phyloP scores from a whole-genome alignment of 257 asterid genomes.

The Oldenlandia corymbosa region DNA sequence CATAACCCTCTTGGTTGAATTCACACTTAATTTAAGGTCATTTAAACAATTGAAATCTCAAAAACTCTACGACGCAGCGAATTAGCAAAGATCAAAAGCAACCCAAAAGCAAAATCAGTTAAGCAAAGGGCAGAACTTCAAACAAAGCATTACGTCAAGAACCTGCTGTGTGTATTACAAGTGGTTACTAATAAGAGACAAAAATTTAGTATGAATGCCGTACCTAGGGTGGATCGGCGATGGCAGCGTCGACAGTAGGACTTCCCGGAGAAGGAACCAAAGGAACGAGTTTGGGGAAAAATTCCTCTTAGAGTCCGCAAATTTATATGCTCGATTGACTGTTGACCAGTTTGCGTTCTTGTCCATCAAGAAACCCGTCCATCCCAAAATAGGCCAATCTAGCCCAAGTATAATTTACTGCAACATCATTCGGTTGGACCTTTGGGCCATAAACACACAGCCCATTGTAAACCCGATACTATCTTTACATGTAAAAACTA shows the following conservation, averaged over 20 bases:
- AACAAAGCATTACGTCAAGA: too few relatives aligned
- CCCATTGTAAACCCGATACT: too few relatives aligned
- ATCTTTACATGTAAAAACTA: too few relatives aligned
- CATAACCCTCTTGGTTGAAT: background rate
- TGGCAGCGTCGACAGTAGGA: background rate
- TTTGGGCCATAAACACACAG: too few relatives aligned
- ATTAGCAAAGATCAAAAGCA: background rate
- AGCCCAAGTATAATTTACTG: too few relatives aligned
- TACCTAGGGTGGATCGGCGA: constrained; percentile 1
- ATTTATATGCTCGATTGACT: background rate
- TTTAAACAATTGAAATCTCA: background rate
- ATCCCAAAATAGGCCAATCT: background rate
- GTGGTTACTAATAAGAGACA: too few relatives aligned
- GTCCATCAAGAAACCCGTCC: constrained; percentile 5
- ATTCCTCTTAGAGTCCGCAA: too few relatives aligned
- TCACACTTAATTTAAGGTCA: background rate
- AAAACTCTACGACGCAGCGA: background rate
- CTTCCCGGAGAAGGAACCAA: background rate
- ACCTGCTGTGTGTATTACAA: too few relatives aligned
- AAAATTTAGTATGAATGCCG: too few relatives aligned
- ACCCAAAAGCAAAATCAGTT: background rate
- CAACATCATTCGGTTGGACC: too few relatives aligned
- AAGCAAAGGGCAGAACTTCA: too few relatives aligned
- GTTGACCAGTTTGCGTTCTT: background rate
- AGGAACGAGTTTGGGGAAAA: background rate